A percentile compares a stretch with the other conserved stretches of the same genome.
These are phyloP conservation scores for Niveomyces coronatus DNA, from an alignment of 2,329 filamentous ascomycete genomes.

Conservation along the genomic window DNA sequence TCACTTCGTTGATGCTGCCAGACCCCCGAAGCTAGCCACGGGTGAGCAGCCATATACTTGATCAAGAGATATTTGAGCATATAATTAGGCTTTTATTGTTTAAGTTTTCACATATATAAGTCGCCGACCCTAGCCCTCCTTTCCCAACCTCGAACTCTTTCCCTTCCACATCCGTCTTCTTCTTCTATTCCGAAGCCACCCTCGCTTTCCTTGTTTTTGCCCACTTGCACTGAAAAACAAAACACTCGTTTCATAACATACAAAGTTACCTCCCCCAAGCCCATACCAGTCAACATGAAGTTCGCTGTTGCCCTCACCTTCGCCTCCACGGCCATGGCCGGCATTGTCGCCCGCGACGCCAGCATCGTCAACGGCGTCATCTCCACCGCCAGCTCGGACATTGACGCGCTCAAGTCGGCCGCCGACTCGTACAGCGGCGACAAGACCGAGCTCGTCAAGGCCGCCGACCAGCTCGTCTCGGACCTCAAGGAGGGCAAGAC, in stretches of 20 bases:
- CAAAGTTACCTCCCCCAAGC: constrained; percentile 5
- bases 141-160: not conserved
- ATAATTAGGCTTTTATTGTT: no score
- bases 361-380: constrained; percentile 3
- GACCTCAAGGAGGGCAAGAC: constrained; percentile 9
- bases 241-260: constrained; percentile 7
- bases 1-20: no score
- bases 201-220: no score
- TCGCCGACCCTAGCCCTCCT: not conserved
- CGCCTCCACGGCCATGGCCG: constrained; percentile 6
- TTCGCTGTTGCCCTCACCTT: constrained; percentile 5
- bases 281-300: constrained; percentile 11
- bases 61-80: no score
- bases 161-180: constrained; percentile 8
- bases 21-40: no score
- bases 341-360: constrained; percentile 6
- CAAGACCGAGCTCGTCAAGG: constrained; percentile 9
- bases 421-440: constrained; percentile 9
- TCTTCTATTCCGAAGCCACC: no score
- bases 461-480: constrained; percentile 7
- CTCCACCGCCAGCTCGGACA: not conserved
- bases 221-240: no score
- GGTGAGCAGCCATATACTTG: no score
- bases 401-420: constrained; percentile 5
- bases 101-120: constrained; percentile 8